These are phyloP conservation scores for Alternaria ethzedia DNA, from an alignment of 2,329 filamentous ascomycete genomes.

Conservation along the genomic window DNA sequence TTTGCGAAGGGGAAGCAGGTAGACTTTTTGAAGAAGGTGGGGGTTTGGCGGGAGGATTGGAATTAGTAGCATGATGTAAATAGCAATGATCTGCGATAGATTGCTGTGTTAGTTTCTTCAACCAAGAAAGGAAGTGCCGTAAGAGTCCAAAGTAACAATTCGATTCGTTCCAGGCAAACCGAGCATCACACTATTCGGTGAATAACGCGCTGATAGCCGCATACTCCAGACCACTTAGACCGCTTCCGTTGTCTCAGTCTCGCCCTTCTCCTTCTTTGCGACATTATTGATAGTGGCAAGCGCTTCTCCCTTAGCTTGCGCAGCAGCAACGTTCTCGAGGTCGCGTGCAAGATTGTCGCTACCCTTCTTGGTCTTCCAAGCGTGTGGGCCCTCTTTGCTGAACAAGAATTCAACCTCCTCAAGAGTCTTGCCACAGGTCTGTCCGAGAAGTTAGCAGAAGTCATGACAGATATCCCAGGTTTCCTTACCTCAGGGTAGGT, in stretches of 20 bases:
- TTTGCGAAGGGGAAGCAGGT: not conserved
- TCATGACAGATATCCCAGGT: too few relatives aligned
- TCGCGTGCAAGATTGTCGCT: constrained; percentile 32
- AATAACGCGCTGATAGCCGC: too few relatives aligned
- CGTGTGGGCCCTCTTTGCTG: constrained; percentile 56
- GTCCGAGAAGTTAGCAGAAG: not conserved
- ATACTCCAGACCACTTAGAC: not conserved
- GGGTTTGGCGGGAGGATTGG: not conserved
- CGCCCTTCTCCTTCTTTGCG: constrained; percentile 24
- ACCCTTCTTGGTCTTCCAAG: constrained; percentile 60
- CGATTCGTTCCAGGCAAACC: too few relatives aligned
- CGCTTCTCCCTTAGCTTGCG: constrained; percentile 33
- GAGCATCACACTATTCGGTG: too few relatives aligned
- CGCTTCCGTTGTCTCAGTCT: constrained; percentile 7
- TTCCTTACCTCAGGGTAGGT: constrained; percentile 61
- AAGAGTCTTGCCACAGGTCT: constrained; percentile 73
- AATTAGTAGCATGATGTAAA: not conserved
- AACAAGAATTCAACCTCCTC: constrained; percentile 81
- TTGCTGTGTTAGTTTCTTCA: not conserved
- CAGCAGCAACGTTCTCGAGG: constrained; percentile 28
- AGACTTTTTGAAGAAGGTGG: not conserved
- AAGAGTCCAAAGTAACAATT: not conserved
- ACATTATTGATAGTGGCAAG: constrained; percentile 29
- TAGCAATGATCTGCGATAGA: too few relatives aligned
- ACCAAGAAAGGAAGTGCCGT: too few relatives aligned